Evolutionary conservation across 176 grass and related monocot genomes (phyloP).

Genomic region (Lolium multiflorum): DNA sequence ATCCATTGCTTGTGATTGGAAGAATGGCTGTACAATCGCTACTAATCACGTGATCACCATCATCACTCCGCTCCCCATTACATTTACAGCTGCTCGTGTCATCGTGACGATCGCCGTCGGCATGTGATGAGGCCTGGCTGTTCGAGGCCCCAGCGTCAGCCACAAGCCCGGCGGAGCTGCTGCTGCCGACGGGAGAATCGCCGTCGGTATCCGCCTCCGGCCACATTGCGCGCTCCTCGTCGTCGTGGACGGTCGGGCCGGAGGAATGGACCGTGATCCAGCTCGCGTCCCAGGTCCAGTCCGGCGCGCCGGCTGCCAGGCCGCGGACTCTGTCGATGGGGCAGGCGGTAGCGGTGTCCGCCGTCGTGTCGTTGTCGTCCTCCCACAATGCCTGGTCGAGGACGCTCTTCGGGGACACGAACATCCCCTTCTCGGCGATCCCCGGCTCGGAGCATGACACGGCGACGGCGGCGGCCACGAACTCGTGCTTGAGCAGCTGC

Average conservation of each 20-base stretch:
- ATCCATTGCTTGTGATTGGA: slow-evolving; percentile 34
- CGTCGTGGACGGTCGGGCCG: not conserved
- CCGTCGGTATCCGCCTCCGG: not conserved
- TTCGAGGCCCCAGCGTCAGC: not conserved
- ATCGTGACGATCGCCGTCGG: not conserved
- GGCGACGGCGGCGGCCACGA: not conserved
- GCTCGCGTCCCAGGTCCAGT: not conserved
- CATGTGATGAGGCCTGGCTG: not conserved
- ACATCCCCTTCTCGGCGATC: not conserved
- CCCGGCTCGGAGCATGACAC: not conserved
- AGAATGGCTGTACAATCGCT: not conserved
- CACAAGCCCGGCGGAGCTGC: not conserved
- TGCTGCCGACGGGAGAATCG: not conserved
- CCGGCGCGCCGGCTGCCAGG: slow-evolving; percentile 28
- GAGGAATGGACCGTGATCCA: slow-evolving; percentile 45
- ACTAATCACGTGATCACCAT: slow-evolving; percentile 15
- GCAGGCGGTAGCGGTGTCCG: not conserved
- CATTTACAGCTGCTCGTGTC: slow-evolving; percentile 5
- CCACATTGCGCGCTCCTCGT: not conserved
- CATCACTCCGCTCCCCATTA: slow-evolving; percentile 1
- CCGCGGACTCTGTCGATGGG: slow-evolving; percentile 22
- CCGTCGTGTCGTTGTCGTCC: slow-evolving; percentile 11
- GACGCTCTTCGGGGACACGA: slow-evolving; percentile 56
- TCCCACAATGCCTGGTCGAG: slow-evolving; percentile 51
- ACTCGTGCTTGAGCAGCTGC: slow-evolving; percentile 48